Percentiles rank a stretch among this genome's conserved stretches.
These are phyloP conservation scores for Candida methanosorbosa DNA, from an alignment of 805 yeast genomes.

Conservation along the genomic window DNA sequence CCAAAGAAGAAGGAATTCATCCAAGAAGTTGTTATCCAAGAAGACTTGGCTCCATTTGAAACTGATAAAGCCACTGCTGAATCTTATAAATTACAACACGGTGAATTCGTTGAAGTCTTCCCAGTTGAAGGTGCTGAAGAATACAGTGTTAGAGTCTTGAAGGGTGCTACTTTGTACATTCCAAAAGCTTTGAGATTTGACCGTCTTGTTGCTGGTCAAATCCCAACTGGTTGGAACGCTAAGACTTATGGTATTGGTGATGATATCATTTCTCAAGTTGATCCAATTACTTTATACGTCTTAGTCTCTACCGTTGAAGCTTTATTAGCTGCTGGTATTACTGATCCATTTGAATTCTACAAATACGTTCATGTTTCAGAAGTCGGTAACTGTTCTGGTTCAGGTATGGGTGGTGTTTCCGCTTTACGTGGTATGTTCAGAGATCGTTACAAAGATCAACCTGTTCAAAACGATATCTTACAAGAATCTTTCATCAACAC, in stretches of 20 bases:
- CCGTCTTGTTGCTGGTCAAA: slow-evolving; percentile 82
- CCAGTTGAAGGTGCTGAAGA: slow-evolving; percentile 87
- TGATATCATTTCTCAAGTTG: slow-evolving; percentile 90
- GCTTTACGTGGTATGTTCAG: slow-evolving; percentile 97
- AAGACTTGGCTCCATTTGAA: slow-evolving; percentile 93
- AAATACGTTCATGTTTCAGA: slow-evolving; percentile 97
- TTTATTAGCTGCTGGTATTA: slow-evolving; percentile 84
- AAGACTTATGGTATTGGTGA: slow-evolving; percentile 90
- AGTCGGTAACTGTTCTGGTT: slow-evolving; percentile 98
- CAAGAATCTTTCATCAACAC: slow-evolving; percentile 99
- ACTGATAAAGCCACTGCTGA: slow-evolving; percentile 92
- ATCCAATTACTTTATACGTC: slow-evolving; percentile 87
- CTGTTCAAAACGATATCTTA: slow-evolving; percentile 93
- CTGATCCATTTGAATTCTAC: slow-evolving; percentile 98
- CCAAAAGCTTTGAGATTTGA: slow-evolving; percentile 80
- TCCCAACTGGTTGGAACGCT: slow-evolving; percentile 98
- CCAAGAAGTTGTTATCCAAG: slow-evolving; percentile 95
- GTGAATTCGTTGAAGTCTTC: slow-evolving; percentile 86
- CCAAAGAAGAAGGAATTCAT: slow-evolving; percentile 88
- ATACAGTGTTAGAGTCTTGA: slow-evolving; percentile 79
- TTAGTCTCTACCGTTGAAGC: slow-evolving; percentile 95
- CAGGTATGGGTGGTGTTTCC: slow-evolving; percentile 99
- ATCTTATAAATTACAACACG: slow-evolving; percentile 90
- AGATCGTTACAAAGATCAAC: slow-evolving; percentile 86
- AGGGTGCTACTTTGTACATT: slow-evolving; percentile 85